Conservation (phyloP, 805 yeast genomes). For the Lipomyces yamadae region DNA sequence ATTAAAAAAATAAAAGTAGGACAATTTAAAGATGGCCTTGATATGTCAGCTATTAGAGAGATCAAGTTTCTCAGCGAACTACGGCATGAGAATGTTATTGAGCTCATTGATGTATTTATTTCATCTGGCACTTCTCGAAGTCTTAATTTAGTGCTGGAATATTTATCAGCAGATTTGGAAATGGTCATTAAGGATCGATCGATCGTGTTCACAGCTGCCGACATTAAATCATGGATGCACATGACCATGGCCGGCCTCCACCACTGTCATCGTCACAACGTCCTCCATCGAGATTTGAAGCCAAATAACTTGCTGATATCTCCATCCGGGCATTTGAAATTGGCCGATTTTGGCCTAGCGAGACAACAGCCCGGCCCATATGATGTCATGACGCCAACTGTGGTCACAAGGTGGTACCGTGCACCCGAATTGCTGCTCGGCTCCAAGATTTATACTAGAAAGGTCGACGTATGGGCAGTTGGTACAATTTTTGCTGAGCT, state of each 20-base stretch:
- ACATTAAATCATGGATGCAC: slow-evolving; percentile 89
- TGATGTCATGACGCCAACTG: slow-evolving; percentile 82
- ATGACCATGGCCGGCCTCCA: slow-evolving; percentile 95
- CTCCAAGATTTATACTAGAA: slow-evolving; percentile 83
- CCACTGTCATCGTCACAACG: slow-evolving; percentile 91
- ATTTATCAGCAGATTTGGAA: slow-evolving; percentile 89
- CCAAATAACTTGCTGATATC: slow-evolving; percentile 72
- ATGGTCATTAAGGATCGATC: slow-evolving; percentile 80
- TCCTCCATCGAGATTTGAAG: slow-evolving; percentile 67
- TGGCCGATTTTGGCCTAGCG: slow-evolving; percentile 98
- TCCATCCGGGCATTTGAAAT: slow-evolving; percentile 83
- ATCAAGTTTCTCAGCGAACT: slow-evolving; percentile 86
- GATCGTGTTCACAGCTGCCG: slow-evolving; percentile 79
- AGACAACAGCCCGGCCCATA: slow-evolving; percentile 74
- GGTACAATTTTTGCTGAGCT: slow-evolving; percentile 96
- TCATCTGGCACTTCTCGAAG: slow-evolving; percentile 47
- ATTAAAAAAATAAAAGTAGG: slow-evolving; percentile 95
- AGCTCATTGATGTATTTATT: slow-evolving; percentile 84
- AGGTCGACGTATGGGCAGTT: slow-evolving; percentile 94
- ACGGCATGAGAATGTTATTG: slow-evolving; percentile 79
- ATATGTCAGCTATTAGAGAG: slow-evolving; percentile 96
- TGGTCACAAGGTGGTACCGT: slow-evolving; percentile 96
- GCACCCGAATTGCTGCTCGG: slow-evolving; percentile 94
- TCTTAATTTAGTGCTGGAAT: slow-evolving; percentile 88
- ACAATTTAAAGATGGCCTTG: slow-evolving; percentile 92